These are phyloP conservation scores for Sporothrix mexicana DNA, from an alignment of 2,329 filamentous ascomycete species.

Conservation along the genomic window DNA sequence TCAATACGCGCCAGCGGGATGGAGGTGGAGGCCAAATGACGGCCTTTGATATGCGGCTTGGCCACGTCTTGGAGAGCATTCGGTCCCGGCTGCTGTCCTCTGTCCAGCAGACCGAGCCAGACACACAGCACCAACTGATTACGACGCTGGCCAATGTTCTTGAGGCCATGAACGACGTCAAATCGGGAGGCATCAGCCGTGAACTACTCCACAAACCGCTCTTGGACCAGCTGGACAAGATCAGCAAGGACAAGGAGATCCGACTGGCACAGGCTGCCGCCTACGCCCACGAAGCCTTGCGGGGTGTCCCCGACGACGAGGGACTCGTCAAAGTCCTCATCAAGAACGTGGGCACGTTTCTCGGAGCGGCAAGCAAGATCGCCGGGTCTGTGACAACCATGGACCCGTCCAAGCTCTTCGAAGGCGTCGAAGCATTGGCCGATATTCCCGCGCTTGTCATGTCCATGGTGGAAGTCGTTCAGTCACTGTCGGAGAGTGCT, in stretches of 20 bases:
- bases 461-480: background rate
- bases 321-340: background rate
- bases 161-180: slow-evolving; percentile 21
- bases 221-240: background rate
- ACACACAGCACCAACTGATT: background rate
- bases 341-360: background rate
- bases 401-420: slow-evolving; percentile 2
- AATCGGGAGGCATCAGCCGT: background rate
- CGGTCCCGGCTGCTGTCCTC: background rate
- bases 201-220: background rate
- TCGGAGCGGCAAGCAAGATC: background rate
- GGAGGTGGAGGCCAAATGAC: no score
- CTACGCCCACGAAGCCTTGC: slow-evolving; percentile 17
- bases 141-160: background rate
- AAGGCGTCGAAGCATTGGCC: background rate
- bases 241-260: background rate
- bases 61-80: background rate
- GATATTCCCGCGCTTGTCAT: background rate
- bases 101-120: background rate
- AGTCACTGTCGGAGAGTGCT: background rate
- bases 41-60: background rate
- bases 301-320: background rate
- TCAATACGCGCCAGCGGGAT: background rate
- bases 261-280: background rate
- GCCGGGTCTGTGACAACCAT: background rate